phyloP scores from a whole-genome alignment of 192 early-diverging fungal genomes.

The Coemansia sp. region DNA sequence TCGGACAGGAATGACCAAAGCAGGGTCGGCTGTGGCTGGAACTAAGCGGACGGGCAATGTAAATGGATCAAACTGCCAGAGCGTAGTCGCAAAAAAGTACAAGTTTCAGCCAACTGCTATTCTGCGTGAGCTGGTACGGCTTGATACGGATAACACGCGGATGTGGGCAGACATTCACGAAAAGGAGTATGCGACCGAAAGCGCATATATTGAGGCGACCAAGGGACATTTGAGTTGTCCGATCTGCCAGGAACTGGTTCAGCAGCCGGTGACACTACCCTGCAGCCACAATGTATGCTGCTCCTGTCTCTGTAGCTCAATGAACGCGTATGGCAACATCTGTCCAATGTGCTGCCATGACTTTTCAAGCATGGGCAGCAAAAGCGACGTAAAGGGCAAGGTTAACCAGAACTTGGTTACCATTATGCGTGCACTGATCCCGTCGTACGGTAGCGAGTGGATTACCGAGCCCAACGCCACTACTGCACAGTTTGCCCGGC shows the following conservation, averaged over 20 bases:
- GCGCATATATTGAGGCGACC: constrained; percentile 27
- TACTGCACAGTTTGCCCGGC: constrained; percentile 19
- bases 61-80: too few relatives aligned
- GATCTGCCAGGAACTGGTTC: constrained; percentile 49
- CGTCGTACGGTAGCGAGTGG: constrained; percentile 40
- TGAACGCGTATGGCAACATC: constrained; percentile 25
- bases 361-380: constrained; percentile 23
- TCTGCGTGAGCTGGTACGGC: constrained; percentile 32
- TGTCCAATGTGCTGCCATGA: constrained; percentile 44
- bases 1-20: not conserved
- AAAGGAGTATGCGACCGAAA: constrained; percentile 13
- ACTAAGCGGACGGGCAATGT: not conserved
- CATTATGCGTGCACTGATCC: constrained; percentile 35
- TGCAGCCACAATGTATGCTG: constrained; percentile 50
- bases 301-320: constrained; percentile 30
- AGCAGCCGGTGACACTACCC: constrained; percentile 37
- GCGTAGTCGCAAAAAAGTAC: not conserved
- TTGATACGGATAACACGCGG: constrained; percentile 37
- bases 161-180: constrained; percentile 31
- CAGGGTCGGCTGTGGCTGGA: not conserved
- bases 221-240: constrained; percentile 32
- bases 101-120: constrained; percentile 15
- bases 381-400: constrained; percentile 7
- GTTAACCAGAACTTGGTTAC: constrained; percentile 37
- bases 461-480: not conserved